A percentile compares a stretch with the other conserved stretches of the same genome.
Conservation (phyloP, 2,329 filamentous ascomycete genomes). For the Microsporum audouinii region DNA sequence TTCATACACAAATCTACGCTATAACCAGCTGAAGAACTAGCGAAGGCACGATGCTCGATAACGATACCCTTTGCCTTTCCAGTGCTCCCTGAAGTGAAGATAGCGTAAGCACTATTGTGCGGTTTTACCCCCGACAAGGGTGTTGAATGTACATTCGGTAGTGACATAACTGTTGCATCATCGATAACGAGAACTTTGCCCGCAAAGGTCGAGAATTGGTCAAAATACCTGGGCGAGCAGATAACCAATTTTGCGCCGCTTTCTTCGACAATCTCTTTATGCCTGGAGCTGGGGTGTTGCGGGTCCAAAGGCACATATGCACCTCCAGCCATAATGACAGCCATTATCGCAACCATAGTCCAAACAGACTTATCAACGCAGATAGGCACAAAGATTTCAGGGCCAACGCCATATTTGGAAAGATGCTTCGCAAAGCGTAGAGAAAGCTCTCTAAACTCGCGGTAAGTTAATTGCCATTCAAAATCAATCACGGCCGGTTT, state of each 20-base stretch:
- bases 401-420: conserved; percentile 8
- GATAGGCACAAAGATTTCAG: conserved; percentile 13
- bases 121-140: conserved; percentile 1
- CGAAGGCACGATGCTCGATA: conserved; percentile 62
- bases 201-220: conserved; percentile 19
- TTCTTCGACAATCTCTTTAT: conserved; percentile 11
- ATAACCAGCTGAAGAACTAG: conserved; percentile 48
- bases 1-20: conserved; percentile 39
- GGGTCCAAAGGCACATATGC: conserved; percentile 69
- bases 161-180: conserved; percentile 41
- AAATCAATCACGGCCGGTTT: conserved; percentile 16
- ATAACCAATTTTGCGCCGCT: conserved; percentile 11
- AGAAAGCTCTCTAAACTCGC: conserved; percentile 15
- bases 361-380: conserved; percentile 47
- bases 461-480: conserved; percentile 15
- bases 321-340: conserved; percentile 59
- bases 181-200: conserved; percentile 40
- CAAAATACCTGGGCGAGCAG: conserved; percentile 9
- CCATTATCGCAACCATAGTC: conserved; percentile 65
- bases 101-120: conserved; percentile 54
- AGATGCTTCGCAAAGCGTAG: conserved; percentile 11
- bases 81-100: conserved; percentile 76
- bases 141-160: conserved; percentile 36
- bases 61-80: conserved; percentile 69
- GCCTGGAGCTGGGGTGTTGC: conserved; percentile 24